phyloP scores from a whole-genome alignment of 176 grass and related monocot genomes.

The Phragmites australis region DNA sequence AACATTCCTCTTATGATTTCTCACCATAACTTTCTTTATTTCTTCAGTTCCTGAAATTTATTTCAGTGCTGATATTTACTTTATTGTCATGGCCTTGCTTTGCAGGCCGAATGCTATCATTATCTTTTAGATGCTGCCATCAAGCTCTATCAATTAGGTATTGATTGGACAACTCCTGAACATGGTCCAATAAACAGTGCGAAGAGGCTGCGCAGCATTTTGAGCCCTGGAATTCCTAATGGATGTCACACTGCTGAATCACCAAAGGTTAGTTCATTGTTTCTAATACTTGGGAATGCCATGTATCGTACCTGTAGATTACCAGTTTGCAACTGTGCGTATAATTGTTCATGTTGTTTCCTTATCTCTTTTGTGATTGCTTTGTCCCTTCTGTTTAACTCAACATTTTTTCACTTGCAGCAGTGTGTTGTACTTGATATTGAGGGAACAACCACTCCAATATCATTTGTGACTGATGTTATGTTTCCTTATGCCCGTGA shows the following conservation, averaged over 20 bases:
- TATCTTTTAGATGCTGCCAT: constrained; percentile 95
- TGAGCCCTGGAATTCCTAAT: constrained; percentile 43
- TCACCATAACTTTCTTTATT: constrained; percentile 4
- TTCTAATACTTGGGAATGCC: constrained; percentile 9
- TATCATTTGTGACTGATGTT: constrained; percentile 91
- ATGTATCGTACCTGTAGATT: background rate
- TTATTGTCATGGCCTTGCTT: constrained; percentile 24
- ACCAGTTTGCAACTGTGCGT: constrained; percentile 1
- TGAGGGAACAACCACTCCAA: constrained; percentile 94
- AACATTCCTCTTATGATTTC: background rate
- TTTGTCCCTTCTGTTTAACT: constrained; percentile 2
- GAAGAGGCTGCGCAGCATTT: constrained; percentile 42
- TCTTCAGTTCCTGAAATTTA: constrained; percentile 21
- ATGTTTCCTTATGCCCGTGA: constrained; percentile 94
- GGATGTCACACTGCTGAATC: constrained; percentile 44
- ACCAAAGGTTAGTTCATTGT: constrained; percentile 63
- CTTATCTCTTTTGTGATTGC: constrained; percentile 14
- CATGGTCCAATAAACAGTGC: constrained; percentile 62
- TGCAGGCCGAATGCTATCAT: constrained; percentile 95
- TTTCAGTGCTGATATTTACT: constrained; percentile 3
- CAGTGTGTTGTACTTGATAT: constrained; percentile 84
- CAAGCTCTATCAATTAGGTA: constrained; percentile 83
- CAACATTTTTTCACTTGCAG: constrained; percentile 34
- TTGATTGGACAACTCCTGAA: constrained; percentile 79
- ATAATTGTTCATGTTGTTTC: background rate